Base-by-base conservation (phyloP, 2,329 filamentous ascomycete genomes). In the Aspergillus nomiae region DNA sequence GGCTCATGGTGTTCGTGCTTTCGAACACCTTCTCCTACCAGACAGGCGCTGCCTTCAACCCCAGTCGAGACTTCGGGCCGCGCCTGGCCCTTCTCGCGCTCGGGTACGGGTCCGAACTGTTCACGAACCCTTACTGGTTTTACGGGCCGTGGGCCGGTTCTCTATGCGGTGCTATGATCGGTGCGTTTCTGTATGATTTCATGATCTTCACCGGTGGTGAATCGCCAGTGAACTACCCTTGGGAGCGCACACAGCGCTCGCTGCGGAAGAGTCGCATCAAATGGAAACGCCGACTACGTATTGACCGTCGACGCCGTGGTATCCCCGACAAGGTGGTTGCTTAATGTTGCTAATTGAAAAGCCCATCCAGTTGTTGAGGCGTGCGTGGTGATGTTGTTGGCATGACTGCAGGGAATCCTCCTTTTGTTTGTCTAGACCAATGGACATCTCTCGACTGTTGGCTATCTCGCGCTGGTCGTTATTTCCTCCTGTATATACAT, bases 161-260 rank as follows among this genome's bases (percentile, higher is more conserved):
- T 0, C 61, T 78, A 24, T 65, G 64, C 51, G 83, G 78, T 12
- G 76, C 75, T 30, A 76, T 82, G 30, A 72, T 80, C 46, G 81
- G 82, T 0, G 82, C 73, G 10, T 82, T 84, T 64, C 71, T 84
- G 63, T 85, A 86, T 70, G 84, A 85, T 69, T 77, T 80, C 64
- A 80, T 78, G 66, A 84, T 81, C 65, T 85, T 85, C 67, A 81
- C 80, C 0, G 80, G 81, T 6, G 82, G 82, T 0, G 83, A 85
- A 68, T 81, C 77, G 50, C 83, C 83, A 16, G 81, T 84, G 61
- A 85, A 82, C 71, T 82, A 86, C 72, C 81, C 80, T 3, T 79
- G 81, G 30, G 76, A 75, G 63, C 73, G 79, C 54, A 80, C 78
- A 9, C 72, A 77, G 68, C 72, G 80, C 36, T 76, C 77, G 2